Base-by-base conservation (phyloP, 192 early-diverging fungal genomes). In the Chytriomyces confervae region DNA sequence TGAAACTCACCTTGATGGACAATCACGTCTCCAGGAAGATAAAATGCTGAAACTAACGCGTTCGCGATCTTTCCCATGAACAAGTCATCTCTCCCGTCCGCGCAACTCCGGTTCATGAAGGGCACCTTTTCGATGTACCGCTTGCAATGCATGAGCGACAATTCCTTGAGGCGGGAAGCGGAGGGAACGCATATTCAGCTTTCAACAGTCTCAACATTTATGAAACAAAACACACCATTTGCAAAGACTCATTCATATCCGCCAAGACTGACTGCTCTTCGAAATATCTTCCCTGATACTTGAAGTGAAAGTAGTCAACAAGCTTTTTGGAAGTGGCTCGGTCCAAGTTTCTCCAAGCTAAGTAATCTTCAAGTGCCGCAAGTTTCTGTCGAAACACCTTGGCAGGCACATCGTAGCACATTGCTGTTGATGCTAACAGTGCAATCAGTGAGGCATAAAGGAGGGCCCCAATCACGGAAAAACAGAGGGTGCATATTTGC, bases 101-200 rank as follows among this genome's bases (percentile, higher is more conserved):
- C 60, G 45, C 45, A 9, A 20, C 61, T 57, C 11, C 81, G 43
- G 24, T 81, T 51, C 64, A 82, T n/a, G 64, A 82, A 82, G 9
- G 81, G 81, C 27, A 82, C 81, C 48, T 82, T 73, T 69, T 77
- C 68, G n/a, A 82, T 76, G 6, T 82, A 29, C 18, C 77, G 23
- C 50, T 51, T 65, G 65, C 70, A 77, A 27, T 53, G 82, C 23
- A 76, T 82, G 20, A 18, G 48, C 16, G 66, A 77, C 20, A 76
- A 50, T 82, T 64, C 82, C 81, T 50, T 50, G 8, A 57, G 27
- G 36, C 57, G 18, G 24, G 45, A 57, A 53, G 51, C 47, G 57
- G n/a, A 24, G 43, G 50, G 13, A 60, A 48, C 3, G 5, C 1
- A 16, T 13, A 6, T 6, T 18, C 29, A 16, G 36, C 4, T 36